These are phyloP conservation scores for Wakefieldia striispora DNA, from an alignment of 768 basidiomycete genomes.

Conservation along the genomic window DNA sequence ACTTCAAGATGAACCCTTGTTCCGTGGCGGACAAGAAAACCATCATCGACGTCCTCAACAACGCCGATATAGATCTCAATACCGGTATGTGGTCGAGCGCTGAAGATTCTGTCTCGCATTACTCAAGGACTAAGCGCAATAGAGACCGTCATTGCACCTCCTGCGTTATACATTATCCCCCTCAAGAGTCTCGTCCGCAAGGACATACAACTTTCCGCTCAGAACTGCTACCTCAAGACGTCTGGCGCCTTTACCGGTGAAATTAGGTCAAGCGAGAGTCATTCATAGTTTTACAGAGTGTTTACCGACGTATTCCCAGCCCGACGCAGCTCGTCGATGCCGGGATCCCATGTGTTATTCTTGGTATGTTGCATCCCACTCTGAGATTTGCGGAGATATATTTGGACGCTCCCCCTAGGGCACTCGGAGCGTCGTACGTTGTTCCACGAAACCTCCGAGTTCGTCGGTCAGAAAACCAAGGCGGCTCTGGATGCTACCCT, in stretches of 20 bases:
- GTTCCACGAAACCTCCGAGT: slow-evolving; percentile 83
- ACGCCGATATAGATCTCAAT: slow-evolving; percentile 70
- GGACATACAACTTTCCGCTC: slow-evolving; percentile 79
- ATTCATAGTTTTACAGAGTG: not conserved
- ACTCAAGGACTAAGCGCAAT: slow-evolving; percentile 9
- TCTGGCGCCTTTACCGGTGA: slow-evolving; percentile 96
- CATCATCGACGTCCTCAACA: slow-evolving; percentile 72
- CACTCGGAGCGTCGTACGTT: slow-evolving; percentile 95
- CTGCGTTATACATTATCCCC: slow-evolving; percentile 81
- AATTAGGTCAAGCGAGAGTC: slow-evolving; percentile 61
- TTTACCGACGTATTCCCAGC: slow-evolving; percentile 37
- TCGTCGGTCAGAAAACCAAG: slow-evolving; percentile 84
- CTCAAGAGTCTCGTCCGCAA: slow-evolving; percentile 60
- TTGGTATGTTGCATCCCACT: slow-evolving; percentile 50
- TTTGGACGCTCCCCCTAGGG: slow-evolving; percentile 42
- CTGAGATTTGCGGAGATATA: not conserved
- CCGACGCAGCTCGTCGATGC: slow-evolving; percentile 83
- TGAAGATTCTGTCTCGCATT: not conserved
- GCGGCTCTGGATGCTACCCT: slow-evolving; percentile 75
- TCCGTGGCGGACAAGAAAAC: slow-evolving; percentile 59
- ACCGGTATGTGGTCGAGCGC: slow-evolving; percentile 53
- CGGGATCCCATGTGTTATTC: slow-evolving; percentile 87
- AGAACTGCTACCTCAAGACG: slow-evolving; percentile 84
- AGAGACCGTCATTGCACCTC: slow-evolving; percentile 96
- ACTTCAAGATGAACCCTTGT: slow-evolving; percentile 97